A percentile compares a stretch with the other conserved stretches of the same genome.
Evolutionary conservation across 768 basidiomycete species (phyloP).

Genomic region (Tylopilus felleus): DNA sequence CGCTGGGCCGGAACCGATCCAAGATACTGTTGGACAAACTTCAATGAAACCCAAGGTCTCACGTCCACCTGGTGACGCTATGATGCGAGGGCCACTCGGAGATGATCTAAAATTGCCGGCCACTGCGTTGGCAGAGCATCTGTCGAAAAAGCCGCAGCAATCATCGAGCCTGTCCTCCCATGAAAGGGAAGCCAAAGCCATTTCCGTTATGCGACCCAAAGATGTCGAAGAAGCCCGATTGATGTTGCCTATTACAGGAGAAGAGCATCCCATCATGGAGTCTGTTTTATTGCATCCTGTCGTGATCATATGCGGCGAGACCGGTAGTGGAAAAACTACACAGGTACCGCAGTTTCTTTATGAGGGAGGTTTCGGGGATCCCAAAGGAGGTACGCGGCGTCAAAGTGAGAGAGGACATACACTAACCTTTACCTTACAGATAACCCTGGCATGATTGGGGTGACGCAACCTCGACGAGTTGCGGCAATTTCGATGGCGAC

Average conservation of each 20-base stretch:
- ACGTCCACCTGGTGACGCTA: conserved; percentile 25
- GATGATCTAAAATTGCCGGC: conserved; percentile 63
- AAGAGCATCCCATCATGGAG: conserved; percentile 95
- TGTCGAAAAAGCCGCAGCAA: conserved; percentile 9
- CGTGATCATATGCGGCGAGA: conserved; percentile 77
- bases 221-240: conserved; percentile 77
- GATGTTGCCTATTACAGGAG: conserved; percentile 82
- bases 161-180: conserved; percentile 7
- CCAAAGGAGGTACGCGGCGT: conserved; percentile 62
- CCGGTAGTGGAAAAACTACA: conserved; percentile 97
- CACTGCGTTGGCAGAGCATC: conserved; percentile 58
- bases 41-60: conserved; percentile 50
- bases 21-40: conserved; percentile 7
- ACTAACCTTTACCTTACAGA: conserved; percentile 45
- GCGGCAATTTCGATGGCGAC: conserved; percentile 95
- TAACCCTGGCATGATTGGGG: conserved; percentile 96
- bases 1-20: conserved; percentile 11
- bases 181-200: conserved; percentile 37
- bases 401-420: neutral
- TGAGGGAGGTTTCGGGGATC: conserved; percentile 90
- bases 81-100: conserved; percentile 80
- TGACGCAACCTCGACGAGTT: conserved; percentile 96
- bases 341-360: conserved; percentile 98
- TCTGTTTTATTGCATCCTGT: conserved; percentile 83
- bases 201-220: conserved; percentile 57